Conservation (phyloP, 208 protist genomes). For the Jaenimonas drosophilae region DNA sequence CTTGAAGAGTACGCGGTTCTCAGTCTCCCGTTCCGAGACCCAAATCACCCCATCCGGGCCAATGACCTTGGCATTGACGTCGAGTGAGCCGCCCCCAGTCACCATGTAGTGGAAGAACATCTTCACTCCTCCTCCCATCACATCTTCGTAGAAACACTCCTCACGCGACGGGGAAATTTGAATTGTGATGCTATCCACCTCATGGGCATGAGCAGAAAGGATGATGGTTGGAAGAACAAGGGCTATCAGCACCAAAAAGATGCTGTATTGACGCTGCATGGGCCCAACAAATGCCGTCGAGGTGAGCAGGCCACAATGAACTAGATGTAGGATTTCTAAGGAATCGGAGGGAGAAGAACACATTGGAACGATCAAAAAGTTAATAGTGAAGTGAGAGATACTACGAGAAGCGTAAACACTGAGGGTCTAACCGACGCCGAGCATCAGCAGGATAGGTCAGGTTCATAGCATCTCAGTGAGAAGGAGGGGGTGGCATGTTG, state of each 20-base stretch:
- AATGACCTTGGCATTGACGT: constrained; percentile 54
- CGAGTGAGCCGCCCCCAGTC: constrained; percentile 56
- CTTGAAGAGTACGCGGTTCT: constrained; percentile 81
- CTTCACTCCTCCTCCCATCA: constrained; percentile 25
- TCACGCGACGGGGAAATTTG: constrained; percentile 33
- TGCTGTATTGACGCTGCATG: too few species aligned
- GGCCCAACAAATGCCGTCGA: too few species aligned
- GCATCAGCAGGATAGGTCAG: too few species aligned
- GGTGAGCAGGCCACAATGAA: background rate
- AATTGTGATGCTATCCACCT: constrained; percentile 31
- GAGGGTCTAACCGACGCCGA: too few species aligned
- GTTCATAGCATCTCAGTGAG: too few species aligned
- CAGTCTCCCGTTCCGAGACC: constrained; percentile 24
- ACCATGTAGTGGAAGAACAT: constrained; percentile 78
- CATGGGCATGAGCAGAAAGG: constrained; percentile 14
- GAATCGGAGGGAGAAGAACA: background rate
- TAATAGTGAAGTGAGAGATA: too few species aligned
- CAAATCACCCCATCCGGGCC: constrained; percentile 45
- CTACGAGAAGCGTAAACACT: too few species aligned
- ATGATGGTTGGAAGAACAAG: constrained; percentile 4
- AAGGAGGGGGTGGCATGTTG: too few species aligned
- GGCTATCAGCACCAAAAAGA: too few species aligned
- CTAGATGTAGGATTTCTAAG: background rate
- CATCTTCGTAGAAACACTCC: constrained; percentile 79
- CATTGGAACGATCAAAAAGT: too few species aligned